Evolutionary conservation across 2,329 filamentous ascomycete species (phyloP).

Genomic region (Stagonosporopsis cucurbitacearum): DNA sequence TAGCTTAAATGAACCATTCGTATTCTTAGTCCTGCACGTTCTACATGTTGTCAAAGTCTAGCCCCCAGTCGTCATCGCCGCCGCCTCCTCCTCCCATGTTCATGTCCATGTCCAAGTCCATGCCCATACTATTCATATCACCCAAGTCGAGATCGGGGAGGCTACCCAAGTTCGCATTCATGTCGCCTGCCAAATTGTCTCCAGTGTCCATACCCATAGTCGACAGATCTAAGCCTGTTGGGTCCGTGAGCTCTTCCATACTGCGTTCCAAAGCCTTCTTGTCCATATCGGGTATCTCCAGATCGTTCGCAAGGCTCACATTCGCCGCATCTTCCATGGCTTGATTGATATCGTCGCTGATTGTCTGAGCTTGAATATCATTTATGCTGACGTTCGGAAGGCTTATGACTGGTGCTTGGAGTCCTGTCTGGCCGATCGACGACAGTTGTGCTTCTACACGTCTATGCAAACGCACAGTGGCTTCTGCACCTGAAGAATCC

Average conservation of each 20-base stretch:
- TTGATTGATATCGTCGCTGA: constrained; percentile 42
- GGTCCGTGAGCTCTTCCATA: constrained; percentile 39
- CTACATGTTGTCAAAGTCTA: constrained; percentile 52
- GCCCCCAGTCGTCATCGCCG: constrained; percentile 48
- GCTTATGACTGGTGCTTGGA: constrained; percentile 36
- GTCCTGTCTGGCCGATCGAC: constrained; percentile 29
- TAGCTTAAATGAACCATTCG: neutral
- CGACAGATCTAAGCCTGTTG: constrained; percentile 39
- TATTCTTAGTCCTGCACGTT: neutral
- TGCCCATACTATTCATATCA: constrained; percentile 38
- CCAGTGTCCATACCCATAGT: constrained; percentile 40
- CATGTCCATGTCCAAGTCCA: constrained; percentile 30
- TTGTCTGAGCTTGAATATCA: constrained; percentile 35
- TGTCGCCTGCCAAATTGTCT: constrained; percentile 26
- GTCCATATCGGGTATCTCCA: constrained; percentile 39
- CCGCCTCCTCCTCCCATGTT: constrained; percentile 38
- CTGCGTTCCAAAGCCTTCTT: constrained; percentile 44
- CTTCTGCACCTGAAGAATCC: constrained; percentile 66
- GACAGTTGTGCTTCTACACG: constrained; percentile 69
- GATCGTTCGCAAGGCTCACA: constrained; percentile 40
- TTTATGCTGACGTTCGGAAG: constrained; percentile 38
- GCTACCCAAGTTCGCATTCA: constrained; percentile 33
- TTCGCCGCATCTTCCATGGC: constrained; percentile 47
- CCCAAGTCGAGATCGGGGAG: constrained; percentile 40
- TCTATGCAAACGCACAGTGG: constrained; percentile 67